Conservation (phyloP, 2,329 filamentous ascomycete genomes). For the Clonostachys rhizophaga region DNA sequence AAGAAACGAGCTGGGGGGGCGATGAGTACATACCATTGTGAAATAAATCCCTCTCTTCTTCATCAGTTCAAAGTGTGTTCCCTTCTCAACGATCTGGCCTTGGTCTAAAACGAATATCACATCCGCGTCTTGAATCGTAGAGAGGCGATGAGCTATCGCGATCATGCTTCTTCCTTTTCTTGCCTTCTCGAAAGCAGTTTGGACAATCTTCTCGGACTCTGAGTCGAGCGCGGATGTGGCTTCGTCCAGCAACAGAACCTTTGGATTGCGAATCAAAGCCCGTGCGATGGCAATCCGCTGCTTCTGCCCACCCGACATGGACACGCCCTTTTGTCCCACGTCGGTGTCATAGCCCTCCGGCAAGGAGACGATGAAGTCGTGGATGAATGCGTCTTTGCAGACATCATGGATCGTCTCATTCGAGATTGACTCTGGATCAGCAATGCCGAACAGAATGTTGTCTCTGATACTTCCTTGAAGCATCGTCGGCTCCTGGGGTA, state of each 20-base stretch:
- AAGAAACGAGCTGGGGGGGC: too few relatives aligned
- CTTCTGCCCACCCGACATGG: slow-evolving; percentile 89
- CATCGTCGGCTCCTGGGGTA: slow-evolving; percentile 89
- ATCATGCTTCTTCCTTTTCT: slow-evolving; percentile 88
- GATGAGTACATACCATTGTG: too few relatives aligned
- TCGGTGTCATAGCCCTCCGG: slow-evolving; percentile 82
- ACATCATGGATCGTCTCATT: slow-evolving; percentile 68
- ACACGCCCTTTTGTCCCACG: slow-evolving; percentile 80
- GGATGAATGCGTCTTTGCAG: slow-evolving; percentile 88
- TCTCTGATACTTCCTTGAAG: slow-evolving; percentile 91
- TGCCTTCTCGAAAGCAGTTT: slow-evolving; percentile 76
- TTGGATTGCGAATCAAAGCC: slow-evolving; percentile 88
- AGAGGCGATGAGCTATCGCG: slow-evolving; percentile 82
- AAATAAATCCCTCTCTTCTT: too few relatives aligned
- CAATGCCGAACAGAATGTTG: slow-evolving; percentile 73
- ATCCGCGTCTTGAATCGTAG: slow-evolving; percentile 54
- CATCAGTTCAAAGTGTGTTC: slow-evolving; percentile 48
- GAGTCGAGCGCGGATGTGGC: slow-evolving; percentile 24
- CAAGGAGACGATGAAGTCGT: slow-evolving; percentile 83
- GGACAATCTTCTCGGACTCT: slow-evolving; percentile 79
- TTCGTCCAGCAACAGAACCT: slow-evolving; percentile 51
- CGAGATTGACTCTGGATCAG: slow-evolving; percentile 20
- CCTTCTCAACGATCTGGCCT: slow-evolving; percentile 46
- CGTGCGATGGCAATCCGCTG: slow-evolving; percentile 92
- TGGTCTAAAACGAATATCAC: slow-evolving; percentile 54